Evolutionary conservation across 805 yeast species (phyloP).

Genomic region (Clavispora vitiphila): DNA sequence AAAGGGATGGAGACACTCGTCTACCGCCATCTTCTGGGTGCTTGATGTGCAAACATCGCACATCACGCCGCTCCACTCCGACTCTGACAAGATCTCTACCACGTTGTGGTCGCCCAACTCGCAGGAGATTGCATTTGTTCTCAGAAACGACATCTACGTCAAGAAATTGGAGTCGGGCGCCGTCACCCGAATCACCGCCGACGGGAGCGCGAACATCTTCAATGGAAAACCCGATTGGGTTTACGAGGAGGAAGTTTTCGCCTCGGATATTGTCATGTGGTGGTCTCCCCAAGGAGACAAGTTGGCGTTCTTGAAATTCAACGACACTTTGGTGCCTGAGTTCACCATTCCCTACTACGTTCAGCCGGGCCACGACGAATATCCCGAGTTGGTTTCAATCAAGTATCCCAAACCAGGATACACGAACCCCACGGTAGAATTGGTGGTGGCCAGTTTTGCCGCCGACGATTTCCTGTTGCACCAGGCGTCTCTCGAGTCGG

Average conservation of each 20-base stretch:
- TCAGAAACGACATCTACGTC: slow-evolving; percentile 64
- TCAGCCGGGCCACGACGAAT: slow-evolving; percentile 38
- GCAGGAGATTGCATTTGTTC: slow-evolving; percentile 56
- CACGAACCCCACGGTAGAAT: slow-evolving; percentile 61
- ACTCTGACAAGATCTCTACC: slow-evolving; percentile 12
- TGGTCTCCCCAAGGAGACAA: slow-evolving; percentile 78
- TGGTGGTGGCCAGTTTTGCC: slow-evolving; percentile 10
- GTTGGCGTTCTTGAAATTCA: slow-evolving; percentile 59
- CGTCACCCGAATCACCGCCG: slow-evolving; percentile 52
- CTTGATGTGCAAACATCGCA: slow-evolving; percentile 11
- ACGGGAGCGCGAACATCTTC: slow-evolving; percentile 67
- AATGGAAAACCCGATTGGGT: slow-evolving; percentile 95
- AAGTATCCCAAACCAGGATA: slow-evolving; percentile 80
- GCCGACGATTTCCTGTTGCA: slow-evolving; percentile 1
- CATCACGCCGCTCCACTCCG: slow-evolving; percentile 10
- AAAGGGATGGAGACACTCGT: slow-evolving; percentile 35
- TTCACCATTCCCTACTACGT: slow-evolving; percentile 74
- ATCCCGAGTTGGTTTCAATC: slow-evolving; percentile 52
- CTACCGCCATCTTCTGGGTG: slow-evolving; percentile 16
- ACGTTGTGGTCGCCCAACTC: slow-evolving; percentile 79
- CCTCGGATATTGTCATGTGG: slow-evolving; percentile 70
- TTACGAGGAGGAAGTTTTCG: slow-evolving; percentile 84
- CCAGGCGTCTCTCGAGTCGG: slow-evolving; percentile 7
- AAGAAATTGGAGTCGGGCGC: slow-evolving; percentile 30
- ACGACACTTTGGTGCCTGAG: slow-evolving; percentile 70